Percentiles rank a stretch among this genome's conserved stretches.
phyloP scores from a whole-genome alignment of 352 stramenopile genomes.

The Globisporangium nagaii region DNA sequence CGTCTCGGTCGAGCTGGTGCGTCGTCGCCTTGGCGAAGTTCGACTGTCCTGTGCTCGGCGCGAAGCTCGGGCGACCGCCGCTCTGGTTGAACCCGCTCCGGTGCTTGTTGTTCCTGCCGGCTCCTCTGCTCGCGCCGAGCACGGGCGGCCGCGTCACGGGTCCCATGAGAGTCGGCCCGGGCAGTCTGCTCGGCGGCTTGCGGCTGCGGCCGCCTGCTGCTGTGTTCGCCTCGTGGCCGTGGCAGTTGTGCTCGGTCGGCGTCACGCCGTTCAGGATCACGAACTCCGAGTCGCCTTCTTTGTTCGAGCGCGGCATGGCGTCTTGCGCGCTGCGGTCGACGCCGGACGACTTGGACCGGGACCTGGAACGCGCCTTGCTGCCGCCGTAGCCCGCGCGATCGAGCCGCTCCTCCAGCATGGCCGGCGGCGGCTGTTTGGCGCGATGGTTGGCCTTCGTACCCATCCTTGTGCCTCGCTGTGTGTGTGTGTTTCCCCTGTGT shows the following conservation, averaged over 20 bases:
- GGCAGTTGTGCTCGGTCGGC: slow-evolving; percentile 18
- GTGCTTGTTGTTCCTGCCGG: slow-evolving; percentile 1
- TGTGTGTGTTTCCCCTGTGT: neutral
- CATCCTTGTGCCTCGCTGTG: neutral
- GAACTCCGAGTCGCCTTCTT: slow-evolving; percentile 9
- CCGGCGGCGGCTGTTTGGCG: neutral
- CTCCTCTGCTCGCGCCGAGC: slow-evolving; percentile 5
- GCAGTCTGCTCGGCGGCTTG: slow-evolving; percentile 5
- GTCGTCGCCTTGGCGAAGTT: slow-evolving; percentile 17
- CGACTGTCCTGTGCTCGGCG: slow-evolving; percentile 14
- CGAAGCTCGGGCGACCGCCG: slow-evolving; percentile 19
- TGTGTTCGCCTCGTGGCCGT: slow-evolving; percentile 8
- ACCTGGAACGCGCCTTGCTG: slow-evolving; percentile 1
- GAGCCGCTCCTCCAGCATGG: slow-evolving; percentile 5
- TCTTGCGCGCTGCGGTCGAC: neutral
- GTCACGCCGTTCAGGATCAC: slow-evolving; percentile 17
- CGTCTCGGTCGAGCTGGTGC: slow-evolving; percentile 19
- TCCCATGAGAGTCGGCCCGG: slow-evolving; percentile 17
- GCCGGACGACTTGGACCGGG: slow-evolving; percentile 2
- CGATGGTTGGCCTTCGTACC: neutral
- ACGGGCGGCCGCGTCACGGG: slow-evolving; percentile 8
- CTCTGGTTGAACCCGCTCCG: slow-evolving; percentile 9
- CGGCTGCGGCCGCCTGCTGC: neutral
- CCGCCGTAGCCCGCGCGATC: slow-evolving; percentile 1
- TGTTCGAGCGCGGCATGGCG: slow-evolving; percentile 13